Conservation (phyloP, 306 rosid species). For the Gastrolobium villosum region DNA sequence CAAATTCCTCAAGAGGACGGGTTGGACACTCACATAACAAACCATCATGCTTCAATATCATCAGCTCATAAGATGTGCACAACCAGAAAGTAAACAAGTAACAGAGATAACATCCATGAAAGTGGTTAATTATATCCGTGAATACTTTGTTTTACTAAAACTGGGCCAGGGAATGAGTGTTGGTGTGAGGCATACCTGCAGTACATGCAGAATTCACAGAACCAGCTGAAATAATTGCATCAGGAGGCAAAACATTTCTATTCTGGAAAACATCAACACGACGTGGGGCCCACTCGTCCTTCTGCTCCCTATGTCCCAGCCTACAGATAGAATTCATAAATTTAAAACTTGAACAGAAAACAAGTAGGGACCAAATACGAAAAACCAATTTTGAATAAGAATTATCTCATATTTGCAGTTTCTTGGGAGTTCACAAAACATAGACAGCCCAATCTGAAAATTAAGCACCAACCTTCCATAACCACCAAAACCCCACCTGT, state of each 20-base stretch:
- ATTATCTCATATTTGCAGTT: slow-evolving; percentile 36
- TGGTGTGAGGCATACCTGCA: slow-evolving; percentile 65
- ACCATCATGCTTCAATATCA: neutral
- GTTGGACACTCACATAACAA: slow-evolving; percentile 2
- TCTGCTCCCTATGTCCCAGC: slow-evolving; percentile 99
- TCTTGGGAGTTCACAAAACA: slow-evolving; percentile 33
- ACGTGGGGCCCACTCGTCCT: slow-evolving; percentile 97
- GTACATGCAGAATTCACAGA: slow-evolving; percentile 91
- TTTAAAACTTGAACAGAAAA: slow-evolving; percentile 21
- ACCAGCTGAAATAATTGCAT: slow-evolving; percentile 92
- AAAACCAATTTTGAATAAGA: slow-evolving; percentile 26
- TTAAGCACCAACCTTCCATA: slow-evolving; percentile 87
- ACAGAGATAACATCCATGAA: slow-evolving; percentile 15
- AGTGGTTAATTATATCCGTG: neutral
- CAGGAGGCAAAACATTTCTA: slow-evolving; percentile 78
- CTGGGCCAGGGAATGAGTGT: neutral
- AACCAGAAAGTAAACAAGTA: slow-evolving; percentile 30
- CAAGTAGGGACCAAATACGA: neutral
- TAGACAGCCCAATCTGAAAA: slow-evolving; percentile 13
- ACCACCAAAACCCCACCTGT: slow-evolving; percentile 99
- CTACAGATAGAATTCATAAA: slow-evolving; percentile 57
- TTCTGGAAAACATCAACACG: slow-evolving; percentile 85
- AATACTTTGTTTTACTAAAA: neutral
- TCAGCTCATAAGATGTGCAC: slow-evolving; percentile 26
- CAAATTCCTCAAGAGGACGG: neutral